Evolutionary conservation across 345 rosid genomes (phyloP).

Genomic region (Populus davidiana): DNA sequence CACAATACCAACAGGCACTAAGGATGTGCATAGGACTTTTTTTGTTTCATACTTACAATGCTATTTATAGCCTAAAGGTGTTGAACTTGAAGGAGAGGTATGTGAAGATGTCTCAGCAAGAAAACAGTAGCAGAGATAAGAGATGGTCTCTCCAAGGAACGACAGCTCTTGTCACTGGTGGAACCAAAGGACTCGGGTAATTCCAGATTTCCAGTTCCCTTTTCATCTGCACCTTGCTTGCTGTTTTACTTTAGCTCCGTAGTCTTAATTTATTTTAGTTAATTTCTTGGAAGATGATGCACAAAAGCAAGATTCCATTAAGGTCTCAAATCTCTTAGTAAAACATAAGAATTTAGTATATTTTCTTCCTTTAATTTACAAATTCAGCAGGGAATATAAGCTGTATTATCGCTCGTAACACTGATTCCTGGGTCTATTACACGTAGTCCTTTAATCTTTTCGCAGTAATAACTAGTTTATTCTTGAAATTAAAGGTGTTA

Average conservation of each 20-base stretch:
- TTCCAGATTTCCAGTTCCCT: not conserved
- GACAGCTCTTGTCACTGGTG: not conserved
- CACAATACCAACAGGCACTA: no score
- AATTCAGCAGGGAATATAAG: no score
- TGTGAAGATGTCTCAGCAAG: not conserved
- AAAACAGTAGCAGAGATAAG: not conserved
- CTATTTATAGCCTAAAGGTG: no score
- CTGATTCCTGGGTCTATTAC: no score
- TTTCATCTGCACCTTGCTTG: not conserved
- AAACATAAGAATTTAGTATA: no score
- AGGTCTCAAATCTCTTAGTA: not conserved
- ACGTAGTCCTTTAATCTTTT: no score
- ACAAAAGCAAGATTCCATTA: not conserved
- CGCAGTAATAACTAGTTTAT: not conserved
- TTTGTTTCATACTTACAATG: no score
- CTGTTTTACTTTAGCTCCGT: not conserved
- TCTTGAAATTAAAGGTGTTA: not conserved
- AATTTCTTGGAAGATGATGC: not conserved
- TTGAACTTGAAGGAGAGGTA: not conserved
- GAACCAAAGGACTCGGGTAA: constrained; percentile 2
- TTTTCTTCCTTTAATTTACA: no score
- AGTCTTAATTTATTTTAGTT: not conserved
- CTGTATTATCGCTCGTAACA: no score
- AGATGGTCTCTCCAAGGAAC: not conserved
- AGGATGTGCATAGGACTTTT: no score